These are phyloP conservation scores for Barnettozyma hawaiiensis DNA, from an alignment of 1,139 yeast genomes.

Conservation along the genomic window DNA sequence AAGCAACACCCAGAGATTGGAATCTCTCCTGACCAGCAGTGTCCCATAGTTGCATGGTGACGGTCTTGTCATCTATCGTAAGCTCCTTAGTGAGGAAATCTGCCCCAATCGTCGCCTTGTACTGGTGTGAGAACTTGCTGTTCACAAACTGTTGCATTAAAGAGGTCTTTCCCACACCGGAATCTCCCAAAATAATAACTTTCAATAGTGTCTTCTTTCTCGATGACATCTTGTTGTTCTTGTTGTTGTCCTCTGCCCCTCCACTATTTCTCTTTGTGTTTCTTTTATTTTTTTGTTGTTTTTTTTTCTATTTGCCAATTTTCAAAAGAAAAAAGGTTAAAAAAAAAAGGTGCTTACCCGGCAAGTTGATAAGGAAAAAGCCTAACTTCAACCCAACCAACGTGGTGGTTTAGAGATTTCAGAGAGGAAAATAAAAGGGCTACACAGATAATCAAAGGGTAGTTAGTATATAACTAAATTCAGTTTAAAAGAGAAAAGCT, in stretches of 20 bases:
- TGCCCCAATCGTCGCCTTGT: constrained; percentile 97
- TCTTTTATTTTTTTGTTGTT: constrained; percentile 32
- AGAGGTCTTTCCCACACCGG: constrained; percentile 97
- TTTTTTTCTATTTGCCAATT: constrained; percentile 44
- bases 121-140: constrained; percentile 91
- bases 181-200: constrained; percentile 92
- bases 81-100: constrained; percentile 93
- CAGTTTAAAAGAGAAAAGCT: constrained; percentile 5
- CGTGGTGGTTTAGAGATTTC: too few relatives aligned
- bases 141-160: constrained; percentile 94
- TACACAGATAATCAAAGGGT: background rate
- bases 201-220: constrained; percentile 88
- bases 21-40: constrained; percentile 98
- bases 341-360: background rate
- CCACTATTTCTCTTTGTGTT: background rate
- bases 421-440: too few relatives aligned
- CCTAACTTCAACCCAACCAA: too few relatives aligned
- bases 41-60: constrained; percentile 93
- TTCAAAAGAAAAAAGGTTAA: too few relatives aligned
- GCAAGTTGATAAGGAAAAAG: background rate
- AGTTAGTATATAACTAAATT: background rate
- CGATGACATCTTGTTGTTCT: constrained; percentile 45
- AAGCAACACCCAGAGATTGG: constrained; percentile 95
- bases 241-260: background rate
- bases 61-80: constrained; percentile 71